These are phyloP conservation scores for Kandelia obovata DNA, from an alignment of 345 rosid genomes.

Conservation along the genomic window DNA sequence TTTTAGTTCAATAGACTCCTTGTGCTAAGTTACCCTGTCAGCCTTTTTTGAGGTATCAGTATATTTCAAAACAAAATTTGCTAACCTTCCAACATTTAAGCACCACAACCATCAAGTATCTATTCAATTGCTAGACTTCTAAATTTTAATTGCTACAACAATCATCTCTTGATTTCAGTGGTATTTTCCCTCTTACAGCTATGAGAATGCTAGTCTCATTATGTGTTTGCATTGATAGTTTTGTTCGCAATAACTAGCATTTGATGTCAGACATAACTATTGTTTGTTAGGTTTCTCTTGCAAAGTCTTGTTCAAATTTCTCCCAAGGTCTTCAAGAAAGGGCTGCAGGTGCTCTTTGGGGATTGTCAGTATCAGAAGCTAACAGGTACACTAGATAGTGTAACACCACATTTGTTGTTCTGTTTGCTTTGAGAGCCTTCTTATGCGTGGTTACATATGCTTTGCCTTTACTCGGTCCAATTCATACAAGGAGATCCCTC, in stretches of 20 bases:
- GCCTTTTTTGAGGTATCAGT: too few species aligned
- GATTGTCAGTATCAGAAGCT: conserved; percentile 40
- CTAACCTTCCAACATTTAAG: too few species aligned
- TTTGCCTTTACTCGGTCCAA: background rate
- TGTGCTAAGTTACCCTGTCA: too few species aligned
- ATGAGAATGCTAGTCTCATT: background rate
- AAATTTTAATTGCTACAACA: too few species aligned
- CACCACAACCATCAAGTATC: too few species aligned
- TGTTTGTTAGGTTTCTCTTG: conserved; percentile 33
- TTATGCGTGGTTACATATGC: background rate
- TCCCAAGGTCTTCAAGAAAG: conserved; percentile 42
- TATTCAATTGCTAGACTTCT: too few species aligned
- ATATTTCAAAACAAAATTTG: too few species aligned
- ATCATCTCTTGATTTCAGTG: too few species aligned
- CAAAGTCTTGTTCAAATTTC: conserved; percentile 31
- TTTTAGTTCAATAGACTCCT: too few species aligned
- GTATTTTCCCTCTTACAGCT: too few species aligned
- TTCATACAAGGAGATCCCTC: background rate
- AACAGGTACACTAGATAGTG: conserved; percentile 17
- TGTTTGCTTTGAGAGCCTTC: background rate
- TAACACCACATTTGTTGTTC: too few species aligned
- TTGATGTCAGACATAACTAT: too few species aligned
- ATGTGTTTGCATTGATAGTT: background rate
- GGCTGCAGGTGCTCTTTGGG: conserved; percentile 43
- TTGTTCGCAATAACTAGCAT: background rate